Percentiles rank a stretch among this genome's conserved stretches.
Evolutionary conservation across 192 early-diverging fungal species (phyloP).

Genomic region (Gaertneriomyces sp.): DNA sequence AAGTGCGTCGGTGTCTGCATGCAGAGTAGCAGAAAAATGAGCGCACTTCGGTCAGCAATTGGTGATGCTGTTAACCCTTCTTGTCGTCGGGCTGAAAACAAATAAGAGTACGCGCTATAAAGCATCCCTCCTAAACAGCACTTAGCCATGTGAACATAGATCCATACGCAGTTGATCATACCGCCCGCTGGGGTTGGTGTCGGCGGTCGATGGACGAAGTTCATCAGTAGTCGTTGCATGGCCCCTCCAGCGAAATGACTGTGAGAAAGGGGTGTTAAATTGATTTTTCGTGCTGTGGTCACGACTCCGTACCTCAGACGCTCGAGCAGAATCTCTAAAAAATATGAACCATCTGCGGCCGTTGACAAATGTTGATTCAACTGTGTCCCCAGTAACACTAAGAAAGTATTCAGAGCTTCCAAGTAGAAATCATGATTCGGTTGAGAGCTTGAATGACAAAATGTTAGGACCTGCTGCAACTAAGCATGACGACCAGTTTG

Average conservation of each 20-base stretch:
- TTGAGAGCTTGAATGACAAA: conserved; percentile 22
- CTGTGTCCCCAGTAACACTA: conserved; percentile 64
- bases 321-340: conserved; percentile 61
- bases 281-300: background rate
- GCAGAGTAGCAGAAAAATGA: conserved; percentile 56
- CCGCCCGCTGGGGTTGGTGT: conserved; percentile 33
- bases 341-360: conserved; percentile 50
- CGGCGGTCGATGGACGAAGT: conserved; percentile 50
- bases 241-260: conserved; percentile 60
- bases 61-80: conserved; percentile 46
- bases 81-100: conserved; percentile 48
- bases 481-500: background rate
- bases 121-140: conserved; percentile 45
- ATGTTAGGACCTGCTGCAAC: background rate
- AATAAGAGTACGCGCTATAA: conserved; percentile 65
- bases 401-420: conserved; percentile 58
- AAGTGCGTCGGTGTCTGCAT: conserved; percentile 31
- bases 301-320: conserved; percentile 48
- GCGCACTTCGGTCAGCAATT: conserved; percentile 59
- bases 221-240: conserved; percentile 49
- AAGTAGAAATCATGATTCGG: conserved; percentile 62
- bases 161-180: conserved; percentile 2
- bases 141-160: background rate
- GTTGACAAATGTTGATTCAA: conserved; percentile 43
- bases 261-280: background rate